Conservation (phyloP, 1,139 yeast species). For the Scheffersomyces illinoinensis region DNA sequence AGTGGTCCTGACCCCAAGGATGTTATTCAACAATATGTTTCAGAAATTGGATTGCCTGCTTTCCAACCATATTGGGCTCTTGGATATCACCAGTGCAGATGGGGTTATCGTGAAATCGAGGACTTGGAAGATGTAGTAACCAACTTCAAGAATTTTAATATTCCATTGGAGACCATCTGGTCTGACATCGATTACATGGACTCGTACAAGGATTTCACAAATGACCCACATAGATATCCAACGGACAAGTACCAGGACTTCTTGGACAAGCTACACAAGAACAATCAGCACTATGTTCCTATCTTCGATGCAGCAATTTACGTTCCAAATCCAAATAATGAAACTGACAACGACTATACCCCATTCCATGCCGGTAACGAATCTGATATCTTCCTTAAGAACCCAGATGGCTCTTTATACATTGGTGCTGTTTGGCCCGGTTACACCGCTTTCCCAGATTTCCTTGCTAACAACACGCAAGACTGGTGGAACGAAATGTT, state of each 20-base stretch:
- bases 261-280: constrained; percentile 22
- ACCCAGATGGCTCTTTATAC: constrained; percentile 26
- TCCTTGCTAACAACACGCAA: constrained; percentile 22
- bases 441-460: constrained; percentile 35
- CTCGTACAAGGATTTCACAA: constrained; percentile 29
- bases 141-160: constrained; percentile 18
- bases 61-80: constrained; percentile 26
- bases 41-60: constrained; percentile 21
- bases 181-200: constrained; percentile 28
- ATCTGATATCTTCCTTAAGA: constrained; percentile 26
- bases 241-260: constrained; percentile 18
- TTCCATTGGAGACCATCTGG: constrained; percentile 26
- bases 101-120: constrained; percentile 21
- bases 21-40: constrained; percentile 27
- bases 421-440: constrained; percentile 29
- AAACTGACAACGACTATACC: constrained; percentile 21
- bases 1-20: constrained; percentile 31
- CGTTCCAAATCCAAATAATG: constrained; percentile 23
- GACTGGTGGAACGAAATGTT: constrained; percentile 25
- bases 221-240: constrained; percentile 26
- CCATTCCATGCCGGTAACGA: constrained; percentile 25
- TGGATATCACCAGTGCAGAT: constrained; percentile 46
- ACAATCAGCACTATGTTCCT: constrained; percentile 30
- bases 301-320: constrained; percentile 35
- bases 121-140: constrained; percentile 17